Evolutionary conservation across 257 asterid genomes (phyloP).

Genomic region (Nicotiana knightiana): DNA sequence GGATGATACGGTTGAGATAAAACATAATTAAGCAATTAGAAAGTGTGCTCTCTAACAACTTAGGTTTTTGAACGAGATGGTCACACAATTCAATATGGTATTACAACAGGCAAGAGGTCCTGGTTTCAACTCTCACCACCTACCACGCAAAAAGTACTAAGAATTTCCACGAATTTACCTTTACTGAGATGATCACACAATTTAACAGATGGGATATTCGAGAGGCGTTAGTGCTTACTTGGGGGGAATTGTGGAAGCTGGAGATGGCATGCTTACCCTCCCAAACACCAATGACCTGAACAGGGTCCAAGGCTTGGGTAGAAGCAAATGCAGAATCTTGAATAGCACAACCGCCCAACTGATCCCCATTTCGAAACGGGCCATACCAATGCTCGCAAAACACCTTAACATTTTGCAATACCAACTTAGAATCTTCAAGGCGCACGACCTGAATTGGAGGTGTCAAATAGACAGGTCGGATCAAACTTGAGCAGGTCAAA

Average conservation of each 20-base stretch:
- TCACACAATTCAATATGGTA: not conserved
- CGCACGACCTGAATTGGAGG: constrained; percentile 32
- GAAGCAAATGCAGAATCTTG: constrained; percentile 92
- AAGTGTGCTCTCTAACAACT: not conserved
- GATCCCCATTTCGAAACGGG: constrained; percentile 91
- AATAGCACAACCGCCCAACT: constrained; percentile 85
- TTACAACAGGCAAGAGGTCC: not conserved
- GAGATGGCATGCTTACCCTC: constrained; percentile 38
- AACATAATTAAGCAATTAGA: not conserved
- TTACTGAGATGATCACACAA: not conserved
- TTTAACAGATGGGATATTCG: not conserved
- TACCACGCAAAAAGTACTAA: not conserved
- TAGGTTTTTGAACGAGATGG: not conserved
- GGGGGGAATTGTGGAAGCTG: constrained; percentile 23
- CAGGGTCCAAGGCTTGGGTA: constrained; percentile 45
- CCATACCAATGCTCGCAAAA: constrained; percentile 94
- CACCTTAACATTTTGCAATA: constrained; percentile 39
- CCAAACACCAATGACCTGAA: constrained; percentile 55
- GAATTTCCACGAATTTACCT: not conserved
- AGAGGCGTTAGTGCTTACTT: constrained; percentile 15
- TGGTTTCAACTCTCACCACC: not conserved
- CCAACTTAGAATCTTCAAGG: constrained; percentile 19
- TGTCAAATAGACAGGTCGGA: not conserved
- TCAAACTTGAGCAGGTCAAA: not conserved
- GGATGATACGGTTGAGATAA: not conserved